A percentile compares a stretch with the other conserved stretches of the same genome.
Evolutionary conservation across 2,329 filamentous ascomycete species (phyloP).

Genomic region (Leptographium flavum): DNA sequence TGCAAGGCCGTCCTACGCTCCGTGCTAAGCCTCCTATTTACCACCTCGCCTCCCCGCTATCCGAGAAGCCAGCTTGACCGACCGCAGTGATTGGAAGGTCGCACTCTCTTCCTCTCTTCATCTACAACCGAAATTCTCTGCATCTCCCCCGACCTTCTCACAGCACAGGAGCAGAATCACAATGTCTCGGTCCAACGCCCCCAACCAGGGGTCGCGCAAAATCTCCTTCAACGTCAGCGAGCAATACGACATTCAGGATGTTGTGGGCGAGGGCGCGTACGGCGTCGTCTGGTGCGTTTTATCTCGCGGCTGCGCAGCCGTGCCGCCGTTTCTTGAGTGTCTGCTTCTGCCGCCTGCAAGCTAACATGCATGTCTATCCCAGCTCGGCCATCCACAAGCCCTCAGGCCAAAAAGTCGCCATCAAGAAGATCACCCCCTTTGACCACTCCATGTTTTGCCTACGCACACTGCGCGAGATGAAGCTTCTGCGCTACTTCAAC

Average conservation of each 20-base stretch:
- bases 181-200: slow-evolving; percentile 44
- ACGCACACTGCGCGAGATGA: slow-evolving; percentile 95
- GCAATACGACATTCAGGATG: slow-evolving; percentile 99
- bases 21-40: neutral
- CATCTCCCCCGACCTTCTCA: neutral
- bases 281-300: slow-evolving; percentile 83
- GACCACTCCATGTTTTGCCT: slow-evolving; percentile 99
- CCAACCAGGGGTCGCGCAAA: slow-evolving; percentile 61
- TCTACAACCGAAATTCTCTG: neutral
- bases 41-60: neutral
- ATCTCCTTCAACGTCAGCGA: slow-evolving; percentile 99
- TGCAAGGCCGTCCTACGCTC: neutral
- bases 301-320: neutral
- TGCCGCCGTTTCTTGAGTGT: neutral
- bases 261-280: slow-evolving; percentile 95
- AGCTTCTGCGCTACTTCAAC: slow-evolving; percentile 96
- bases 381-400: slow-evolving; percentile 97
- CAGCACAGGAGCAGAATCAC: slow-evolving; percentile 4
- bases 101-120: neutral
- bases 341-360: too few relatives aligned
- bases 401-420: slow-evolving; percentile 94
- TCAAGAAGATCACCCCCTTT: slow-evolving; percentile 99
- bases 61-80: neutral
- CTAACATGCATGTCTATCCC: slow-evolving; percentile 1
- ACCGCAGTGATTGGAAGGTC: too few relatives aligned